Conservation (phyloP, 345 rosid species). For the Barbarea vulgaris region DNA sequence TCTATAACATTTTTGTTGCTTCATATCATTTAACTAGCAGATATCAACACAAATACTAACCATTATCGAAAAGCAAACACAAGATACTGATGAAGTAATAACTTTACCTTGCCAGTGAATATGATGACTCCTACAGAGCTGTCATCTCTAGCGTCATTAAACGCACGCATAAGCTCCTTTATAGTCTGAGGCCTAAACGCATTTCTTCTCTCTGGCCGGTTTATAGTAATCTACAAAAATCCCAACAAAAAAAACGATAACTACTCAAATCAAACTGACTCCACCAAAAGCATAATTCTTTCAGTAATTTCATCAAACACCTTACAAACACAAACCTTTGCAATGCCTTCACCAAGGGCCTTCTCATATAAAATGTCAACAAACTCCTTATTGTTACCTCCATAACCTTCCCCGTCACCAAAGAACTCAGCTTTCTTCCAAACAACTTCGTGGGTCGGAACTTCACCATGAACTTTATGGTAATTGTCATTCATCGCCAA, state of each 20-base stretch:
- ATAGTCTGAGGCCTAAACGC: conserved; percentile 79
- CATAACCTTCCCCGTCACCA: neutral
- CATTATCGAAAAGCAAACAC: neutral
- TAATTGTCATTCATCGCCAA: conserved; percentile 62
- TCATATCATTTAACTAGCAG: neutral
- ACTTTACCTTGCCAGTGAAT: conserved; percentile 80
- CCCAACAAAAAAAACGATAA: neutral
- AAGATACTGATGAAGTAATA: neutral
- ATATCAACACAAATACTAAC: neutral
- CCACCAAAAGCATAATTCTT: neutral
- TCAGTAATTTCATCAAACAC: conserved; percentile 23
- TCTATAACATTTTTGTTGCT: too few relatives aligned
- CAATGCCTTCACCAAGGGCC: conserved; percentile 81
- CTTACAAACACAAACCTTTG: conserved; percentile 56
- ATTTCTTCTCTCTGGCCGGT: conserved; percentile 82
- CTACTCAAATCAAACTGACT: neutral
- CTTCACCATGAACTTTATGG: conserved; percentile 78
- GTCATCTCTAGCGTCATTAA: conserved; percentile 85
- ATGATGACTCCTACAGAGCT: conserved; percentile 76
- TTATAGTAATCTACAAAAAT: conserved; percentile 62
- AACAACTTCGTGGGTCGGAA: conserved; percentile 53
- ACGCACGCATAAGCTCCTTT: conserved; percentile 78
- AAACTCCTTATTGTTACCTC: conserved; percentile 50
- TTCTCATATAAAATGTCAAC: conserved; percentile 81
- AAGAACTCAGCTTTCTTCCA: conserved; percentile 54